Evolutionary conservation across 2,329 filamentous ascomycete species (phyloP).

Genomic region (Ceratocystiopsis brevicomis): DNA sequence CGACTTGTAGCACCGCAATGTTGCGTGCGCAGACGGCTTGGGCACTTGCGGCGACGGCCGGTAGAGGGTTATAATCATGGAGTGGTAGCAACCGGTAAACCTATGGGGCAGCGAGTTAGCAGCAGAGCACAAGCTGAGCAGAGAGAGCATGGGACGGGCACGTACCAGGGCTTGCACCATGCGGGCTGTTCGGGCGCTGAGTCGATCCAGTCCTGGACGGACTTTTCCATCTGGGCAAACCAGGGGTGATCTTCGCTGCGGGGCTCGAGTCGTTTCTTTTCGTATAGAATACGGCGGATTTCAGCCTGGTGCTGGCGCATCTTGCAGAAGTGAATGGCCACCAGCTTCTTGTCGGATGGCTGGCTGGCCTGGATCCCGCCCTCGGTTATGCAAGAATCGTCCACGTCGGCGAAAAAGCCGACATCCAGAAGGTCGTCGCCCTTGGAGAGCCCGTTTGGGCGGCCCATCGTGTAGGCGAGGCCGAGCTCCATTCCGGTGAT

Average conservation of each 20-base stretch:
- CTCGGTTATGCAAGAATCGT: constrained; percentile 66
- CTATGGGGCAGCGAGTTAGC: constrained; percentile 18
- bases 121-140: constrained; percentile 3
- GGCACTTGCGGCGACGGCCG: constrained; percentile 85
- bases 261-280: constrained; percentile 61
- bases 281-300: constrained; percentile 69
- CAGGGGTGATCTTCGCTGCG: constrained; percentile 68
- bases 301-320: constrained; percentile 80
- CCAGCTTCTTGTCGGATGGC: constrained; percentile 62
- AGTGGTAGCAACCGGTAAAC: constrained; percentile 56
- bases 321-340: constrained; percentile 83
- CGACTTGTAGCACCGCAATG: constrained; percentile 65
- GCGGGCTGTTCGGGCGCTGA: constrained; percentile 49
- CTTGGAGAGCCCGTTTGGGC: constrained; percentile 70
- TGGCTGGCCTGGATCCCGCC: constrained; percentile 56
- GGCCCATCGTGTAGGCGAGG: constrained; percentile 69
- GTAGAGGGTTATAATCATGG: constrained; percentile 74
- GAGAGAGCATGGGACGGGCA: constrained; percentile 4
- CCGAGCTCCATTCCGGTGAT: constrained; percentile 77
- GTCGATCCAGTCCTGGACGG: constrained; percentile 63
- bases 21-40: constrained; percentile 61
- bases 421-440: constrained; percentile 70
- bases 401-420: constrained; percentile 61
- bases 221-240: constrained; percentile 64
- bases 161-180: constrained; percentile 67